Evolutionary conservation across 2,329 filamentous ascomycete genomes (phyloP), one percentile per base, ranked within the genome.

Genomic region (Conoideocrella luteorostrata): DNA sequence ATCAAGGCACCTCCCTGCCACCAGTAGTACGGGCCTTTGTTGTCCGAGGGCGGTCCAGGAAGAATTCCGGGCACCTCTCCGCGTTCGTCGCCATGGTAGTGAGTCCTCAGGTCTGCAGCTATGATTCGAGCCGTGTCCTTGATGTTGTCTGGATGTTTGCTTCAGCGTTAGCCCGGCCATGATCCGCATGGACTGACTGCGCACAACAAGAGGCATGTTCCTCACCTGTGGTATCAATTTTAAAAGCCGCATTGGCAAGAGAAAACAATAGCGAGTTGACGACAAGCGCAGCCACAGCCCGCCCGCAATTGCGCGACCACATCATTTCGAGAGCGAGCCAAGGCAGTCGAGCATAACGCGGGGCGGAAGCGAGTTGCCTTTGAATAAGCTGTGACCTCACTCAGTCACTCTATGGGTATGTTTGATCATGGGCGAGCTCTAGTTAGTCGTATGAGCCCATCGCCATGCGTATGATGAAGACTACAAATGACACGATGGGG

Each of bases 1-100:
- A 80, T 80, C 65, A 84, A 66, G 33, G 74, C 72, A 43, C 75
- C 72, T 11, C 70, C 74, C 59, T 83, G 77, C 79, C 79, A 84
- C 79, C 78, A 83, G 43, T 45, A 79, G 50, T 74, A 75, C n/a
- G 56, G 54, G 3, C 63, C 64, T 3, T 37, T 21, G 20, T 35
- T 35, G 2, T 29, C 49, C 2, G 61, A 56, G 2, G 64, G 65
- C n/a, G 65, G 65, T 2, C 64, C 63, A 11, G 65, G 65, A 4
- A 68, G 54, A 37, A 67, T 65, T 6, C 65, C 65, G 1, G 64
- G 64, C 3, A 58, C 59, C 43, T 60, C 50, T 11, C 65, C 65
- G 1, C 59, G 54, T 39, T 59, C 39, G 50, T 65, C 62, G 43
- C 65, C 65, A 13, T 62, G 51, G 48, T 68, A 68, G 50, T 62